Conservation (phyloP, 768 basidiomycete species). For the Myochromella boudieri region DNA sequence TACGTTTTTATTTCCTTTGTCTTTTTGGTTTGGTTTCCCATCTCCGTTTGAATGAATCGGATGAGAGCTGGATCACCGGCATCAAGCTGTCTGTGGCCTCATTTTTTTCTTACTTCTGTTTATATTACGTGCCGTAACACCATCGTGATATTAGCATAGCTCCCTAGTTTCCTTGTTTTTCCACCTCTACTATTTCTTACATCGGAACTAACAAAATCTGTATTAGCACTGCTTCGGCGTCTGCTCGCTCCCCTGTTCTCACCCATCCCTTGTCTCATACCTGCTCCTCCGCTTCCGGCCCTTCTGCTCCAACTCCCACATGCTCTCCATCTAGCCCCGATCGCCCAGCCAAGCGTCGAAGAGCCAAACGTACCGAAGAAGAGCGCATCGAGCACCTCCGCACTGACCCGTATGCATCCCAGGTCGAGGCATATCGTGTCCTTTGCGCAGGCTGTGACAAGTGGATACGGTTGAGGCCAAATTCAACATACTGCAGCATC, state of each 20-base stretch:
- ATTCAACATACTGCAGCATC: slow-evolving; percentile 84
- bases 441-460: slow-evolving; percentile 80
- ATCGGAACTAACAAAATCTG: too few relatives aligned
- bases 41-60: too few relatives aligned
- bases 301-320: too few relatives aligned
- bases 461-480: slow-evolving; percentile 81
- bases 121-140: too few relatives aligned
- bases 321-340: slow-evolving; percentile 40
- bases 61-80: too few relatives aligned
- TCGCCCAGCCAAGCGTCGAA: slow-evolving; percentile 62
- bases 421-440: slow-evolving; percentile 79
- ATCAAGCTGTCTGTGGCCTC: too few relatives aligned
- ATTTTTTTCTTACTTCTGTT: too few relatives aligned
- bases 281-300: too few relatives aligned
- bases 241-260: background rate
- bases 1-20: slow-evolving; percentile 2
- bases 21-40: too few relatives aligned
- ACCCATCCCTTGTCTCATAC: slow-evolving; percentile 15
- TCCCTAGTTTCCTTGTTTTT: too few relatives aligned
- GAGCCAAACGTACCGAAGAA: slow-evolving; percentile 76
- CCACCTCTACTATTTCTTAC: too few relatives aligned
- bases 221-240: background rate
- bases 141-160: too few relatives aligned
- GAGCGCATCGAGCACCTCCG: slow-evolving; percentile 72
- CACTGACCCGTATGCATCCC: slow-evolving; percentile 73